Evolutionary conservation across 2,329 filamentous ascomycete genomes (phyloP).

Genomic region (Tolypocladium nubicola): DNA sequence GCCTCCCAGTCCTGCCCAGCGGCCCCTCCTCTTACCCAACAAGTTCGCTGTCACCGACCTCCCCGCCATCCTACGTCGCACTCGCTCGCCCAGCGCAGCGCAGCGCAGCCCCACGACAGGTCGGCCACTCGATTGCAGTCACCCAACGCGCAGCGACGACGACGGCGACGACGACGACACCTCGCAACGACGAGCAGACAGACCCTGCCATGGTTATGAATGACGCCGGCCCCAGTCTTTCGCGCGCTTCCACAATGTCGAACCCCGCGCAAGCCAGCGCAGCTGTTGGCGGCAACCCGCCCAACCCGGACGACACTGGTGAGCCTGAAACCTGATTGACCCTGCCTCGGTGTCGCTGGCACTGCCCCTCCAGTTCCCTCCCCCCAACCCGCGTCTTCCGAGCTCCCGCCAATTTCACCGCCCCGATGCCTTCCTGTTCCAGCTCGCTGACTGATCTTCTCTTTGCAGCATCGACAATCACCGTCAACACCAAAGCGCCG

Average conservation of each 20-base stretch:
- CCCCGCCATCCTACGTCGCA: conserved; percentile 2
- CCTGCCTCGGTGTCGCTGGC: conserved; percentile 10
- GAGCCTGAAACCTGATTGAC: conserved; percentile 14
- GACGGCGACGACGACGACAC: background rate
- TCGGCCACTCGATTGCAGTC: background rate
- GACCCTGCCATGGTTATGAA: conserved; percentile 27
- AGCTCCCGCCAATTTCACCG: background rate
- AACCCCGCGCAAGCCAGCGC: conserved; percentile 20
- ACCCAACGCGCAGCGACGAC: background rate
- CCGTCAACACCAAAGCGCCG: conserved; percentile 35
- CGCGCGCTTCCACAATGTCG: conserved; percentile 26
- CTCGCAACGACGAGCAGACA: conserved; percentile 3
- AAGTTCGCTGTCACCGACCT: background rate
- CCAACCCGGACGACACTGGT: conserved; percentile 29
- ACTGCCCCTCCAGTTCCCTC: conserved; percentile 23
- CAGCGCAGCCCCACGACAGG: background rate
- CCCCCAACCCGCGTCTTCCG: background rate
- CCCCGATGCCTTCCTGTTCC: background rate
- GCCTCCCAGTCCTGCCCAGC: conserved; percentile 7
- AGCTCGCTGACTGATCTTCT: conserved; percentile 8
- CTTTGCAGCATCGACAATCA: conserved; percentile 36
- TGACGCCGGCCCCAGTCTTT: conserved; percentile 25
- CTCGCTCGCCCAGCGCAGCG: conserved; percentile 2
- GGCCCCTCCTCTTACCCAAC: conserved; percentile 8
- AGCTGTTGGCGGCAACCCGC: conserved; percentile 14